Conservation (phyloP, 140 eudicot species). For the Cichorium intybus region DNA sequence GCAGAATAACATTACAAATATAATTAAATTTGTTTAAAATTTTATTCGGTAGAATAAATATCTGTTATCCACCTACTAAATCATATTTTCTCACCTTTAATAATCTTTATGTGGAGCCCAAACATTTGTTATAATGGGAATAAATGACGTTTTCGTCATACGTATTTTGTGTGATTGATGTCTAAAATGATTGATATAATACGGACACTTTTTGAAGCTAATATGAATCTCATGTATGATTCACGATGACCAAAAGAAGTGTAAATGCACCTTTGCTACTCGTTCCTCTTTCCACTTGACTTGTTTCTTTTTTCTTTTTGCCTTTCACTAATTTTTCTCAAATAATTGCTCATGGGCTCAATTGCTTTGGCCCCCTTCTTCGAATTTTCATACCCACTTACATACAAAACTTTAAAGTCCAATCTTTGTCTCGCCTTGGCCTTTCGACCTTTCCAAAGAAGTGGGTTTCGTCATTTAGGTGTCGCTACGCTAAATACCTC, state of each 20-base stretch:
- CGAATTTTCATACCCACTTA: constrained; percentile 31
- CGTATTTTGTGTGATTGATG: constrained; percentile 19
- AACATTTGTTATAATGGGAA: constrained; percentile 5
- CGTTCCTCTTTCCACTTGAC: constrained; percentile 41
- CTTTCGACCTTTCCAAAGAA: constrained; percentile 37
- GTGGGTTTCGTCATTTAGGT: constrained; percentile 31
- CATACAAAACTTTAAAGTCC: constrained; percentile 26
- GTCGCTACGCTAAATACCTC: constrained; percentile 18
- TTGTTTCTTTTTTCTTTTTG: constrained; percentile 30
- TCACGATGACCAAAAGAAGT: constrained; percentile 26
- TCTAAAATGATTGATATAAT: not conserved
- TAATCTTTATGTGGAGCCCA: constrained; percentile 1
- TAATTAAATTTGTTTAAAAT: not conserved
- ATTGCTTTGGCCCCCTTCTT: constrained; percentile 29
- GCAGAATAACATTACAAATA: not conserved
- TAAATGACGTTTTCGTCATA: constrained; percentile 21
- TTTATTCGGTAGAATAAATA: not conserved
- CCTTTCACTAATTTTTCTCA: constrained; percentile 41
- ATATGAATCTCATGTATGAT: constrained; percentile 19
- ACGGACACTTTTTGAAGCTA: constrained; percentile 3
- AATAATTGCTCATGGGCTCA: constrained; percentile 39
- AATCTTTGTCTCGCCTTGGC: constrained; percentile 30
- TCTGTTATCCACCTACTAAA: not conserved
- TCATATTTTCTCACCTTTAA: constrained; percentile 5
- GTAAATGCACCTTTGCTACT: constrained; percentile 37